Evolutionary conservation across 768 basidiomycete species (phyloP).

Genomic region (Lentinula sp.): DNA sequence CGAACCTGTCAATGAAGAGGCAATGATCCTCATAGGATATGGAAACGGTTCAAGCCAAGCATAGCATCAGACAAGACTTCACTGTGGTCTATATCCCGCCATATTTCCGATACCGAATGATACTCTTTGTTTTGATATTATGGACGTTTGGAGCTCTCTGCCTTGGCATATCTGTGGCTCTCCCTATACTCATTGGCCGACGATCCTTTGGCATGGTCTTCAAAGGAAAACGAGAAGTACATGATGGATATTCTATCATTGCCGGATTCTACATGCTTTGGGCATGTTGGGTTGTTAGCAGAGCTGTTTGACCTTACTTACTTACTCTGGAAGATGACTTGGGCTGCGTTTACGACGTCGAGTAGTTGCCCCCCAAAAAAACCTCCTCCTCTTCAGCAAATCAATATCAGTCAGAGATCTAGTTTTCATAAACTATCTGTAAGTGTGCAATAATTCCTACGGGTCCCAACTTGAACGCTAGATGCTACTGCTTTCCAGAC

Average conservation of each 20-base stretch:
- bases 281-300: constrained; percentile 63
- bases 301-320: constrained; percentile 28
- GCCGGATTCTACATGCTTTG: constrained; percentile 77
- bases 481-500: neutral
- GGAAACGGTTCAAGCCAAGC: constrained; percentile 65
- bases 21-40: constrained; percentile 60
- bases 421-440: constrained; percentile 20
- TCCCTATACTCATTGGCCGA: constrained; percentile 76
- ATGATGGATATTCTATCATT: constrained; percentile 88
- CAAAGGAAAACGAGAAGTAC: constrained; percentile 47
- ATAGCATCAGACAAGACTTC: constrained; percentile 68
- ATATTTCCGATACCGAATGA: constrained; percentile 67
- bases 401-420: constrained; percentile 9
- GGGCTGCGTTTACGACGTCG: too few species aligned
- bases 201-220: constrained; percentile 61
- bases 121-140: constrained; percentile 60
- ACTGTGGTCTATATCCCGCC: constrained; percentile 82
- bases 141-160: constrained; percentile 63
- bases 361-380: too few species aligned
- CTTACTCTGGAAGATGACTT: too few species aligned
- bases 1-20: constrained; percentile 53
- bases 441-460: constrained; percentile 6
- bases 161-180: constrained; percentile 50
- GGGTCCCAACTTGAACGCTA: neutral
- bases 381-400: constrained; percentile 15